These are phyloP conservation scores for Emericellopsis cladophorae DNA, from an alignment of 2,329 filamentous ascomycete genomes.

Conservation along the genomic window DNA sequence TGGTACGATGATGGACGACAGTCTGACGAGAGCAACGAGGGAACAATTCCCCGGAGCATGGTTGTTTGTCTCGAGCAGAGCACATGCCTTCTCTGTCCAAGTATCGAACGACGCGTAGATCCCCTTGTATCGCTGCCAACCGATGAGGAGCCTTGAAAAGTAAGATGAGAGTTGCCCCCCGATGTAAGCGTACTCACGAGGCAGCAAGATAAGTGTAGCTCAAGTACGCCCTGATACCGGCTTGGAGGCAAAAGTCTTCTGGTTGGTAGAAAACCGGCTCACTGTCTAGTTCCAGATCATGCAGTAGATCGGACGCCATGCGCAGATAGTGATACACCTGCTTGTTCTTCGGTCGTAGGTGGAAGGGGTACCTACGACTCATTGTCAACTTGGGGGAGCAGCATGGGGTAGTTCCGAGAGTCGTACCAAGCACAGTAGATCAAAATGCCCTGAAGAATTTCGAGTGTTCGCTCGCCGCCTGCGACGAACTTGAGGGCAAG, in stretches of 20 bases:
- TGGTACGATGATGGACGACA: constrained; percentile 23
- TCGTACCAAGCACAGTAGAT: constrained; percentile 44
- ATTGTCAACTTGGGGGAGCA: background rate
- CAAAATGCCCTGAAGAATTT: constrained; percentile 42
- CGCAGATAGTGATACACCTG: constrained; percentile 36
- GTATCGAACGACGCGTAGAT: constrained; percentile 18
- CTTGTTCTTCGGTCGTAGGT: constrained; percentile 36
- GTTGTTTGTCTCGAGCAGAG: constrained; percentile 24
- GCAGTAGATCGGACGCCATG: constrained; percentile 36
- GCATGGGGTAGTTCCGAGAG: background rate
- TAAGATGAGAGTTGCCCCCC: background rate
- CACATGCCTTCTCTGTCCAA: constrained; percentile 32
- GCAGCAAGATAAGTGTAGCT: constrained; percentile 29
- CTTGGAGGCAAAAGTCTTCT: constrained; percentile 2
- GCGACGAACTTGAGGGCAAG: constrained; percentile 44
- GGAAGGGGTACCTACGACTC: constrained; percentile 36
- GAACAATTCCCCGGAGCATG: constrained; percentile 24
- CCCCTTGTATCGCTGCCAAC: constrained; percentile 21
- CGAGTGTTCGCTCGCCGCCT: constrained; percentile 41
- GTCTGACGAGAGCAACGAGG: constrained; percentile 28
- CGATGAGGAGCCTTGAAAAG: constrained; percentile 19
- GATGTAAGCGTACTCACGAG: constrained; percentile 14
- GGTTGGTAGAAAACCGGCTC: constrained; percentile 10
- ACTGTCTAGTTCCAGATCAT: constrained; percentile 35
- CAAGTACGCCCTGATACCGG: constrained; percentile 30